phyloP scores from a whole-genome alignment of 176 grass and related monocot genomes.

The Urochloa ruziziensis region DNA sequence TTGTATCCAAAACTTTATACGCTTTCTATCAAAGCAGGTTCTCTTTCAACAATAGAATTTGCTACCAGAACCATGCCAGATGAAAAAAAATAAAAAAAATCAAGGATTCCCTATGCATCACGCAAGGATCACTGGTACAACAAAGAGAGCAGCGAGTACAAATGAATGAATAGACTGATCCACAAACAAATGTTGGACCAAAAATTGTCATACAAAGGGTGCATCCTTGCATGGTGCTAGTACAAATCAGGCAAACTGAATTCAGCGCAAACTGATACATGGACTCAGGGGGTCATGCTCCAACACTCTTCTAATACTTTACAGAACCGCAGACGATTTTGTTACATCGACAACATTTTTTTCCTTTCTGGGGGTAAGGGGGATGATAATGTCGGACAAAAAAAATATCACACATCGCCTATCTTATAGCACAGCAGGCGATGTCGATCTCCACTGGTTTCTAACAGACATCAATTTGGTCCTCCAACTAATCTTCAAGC shows the following conservation, averaged over 20 bases:
- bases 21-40: not conserved
- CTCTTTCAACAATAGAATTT: too few relatives aligned
- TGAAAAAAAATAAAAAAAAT: not conserved
- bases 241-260: constrained; percentile 22
- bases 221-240: constrained; percentile 15
- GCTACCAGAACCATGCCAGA: not conserved
- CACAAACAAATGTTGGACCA: constrained; percentile 32
- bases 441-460: not conserved
- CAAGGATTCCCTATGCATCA: not conserved
- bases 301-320: constrained; percentile 31
- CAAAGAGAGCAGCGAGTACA: not conserved
- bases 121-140: not conserved
- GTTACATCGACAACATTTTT: constrained; percentile 9
- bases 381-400: constrained; percentile 4
- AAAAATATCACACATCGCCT: constrained; percentile 33
- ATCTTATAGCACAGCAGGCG: constrained; percentile 3
- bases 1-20: too few relatives aligned
- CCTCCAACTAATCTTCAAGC: constrained; percentile 37
- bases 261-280: constrained; percentile 22
- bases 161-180: constrained; percentile 44
- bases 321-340: constrained; percentile 18
- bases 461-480: constrained; percentile 17
- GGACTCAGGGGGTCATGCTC: not conserved
- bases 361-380: not conserved
- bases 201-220: constrained; percentile 4